Percentiles rank a stretch among this genome's conserved stretches.
These are phyloP conservation scores for Leccinum truebloodii DNA, from an alignment of 768 basidiomycete species.

Conservation along the genomic window DNA sequence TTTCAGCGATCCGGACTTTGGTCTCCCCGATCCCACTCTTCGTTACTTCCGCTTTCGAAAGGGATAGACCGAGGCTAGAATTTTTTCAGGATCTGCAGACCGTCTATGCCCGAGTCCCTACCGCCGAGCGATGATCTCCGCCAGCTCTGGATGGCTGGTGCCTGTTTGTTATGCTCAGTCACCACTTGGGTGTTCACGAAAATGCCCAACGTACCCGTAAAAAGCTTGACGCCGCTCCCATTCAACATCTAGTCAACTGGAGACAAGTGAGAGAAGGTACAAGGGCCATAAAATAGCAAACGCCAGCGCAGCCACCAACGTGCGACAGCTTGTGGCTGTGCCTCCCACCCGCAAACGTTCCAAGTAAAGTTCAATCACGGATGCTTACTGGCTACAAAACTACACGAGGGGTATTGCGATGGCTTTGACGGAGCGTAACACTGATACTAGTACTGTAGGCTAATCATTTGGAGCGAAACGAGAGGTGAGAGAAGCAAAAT, in stretches of 20 bases:
- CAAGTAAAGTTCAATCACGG: slow-evolving; percentile 3
- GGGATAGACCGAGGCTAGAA: slow-evolving; percentile 81
- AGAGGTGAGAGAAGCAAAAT: slow-evolving; percentile 24
- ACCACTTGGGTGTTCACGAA: slow-evolving; percentile 1
- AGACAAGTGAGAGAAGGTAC: slow-evolving; percentile 11
- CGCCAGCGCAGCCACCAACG: slow-evolving; percentile 16
- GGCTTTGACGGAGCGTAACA: slow-evolving; percentile 26
- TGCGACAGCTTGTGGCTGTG: slow-evolving; percentile 21
- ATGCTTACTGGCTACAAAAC: slow-evolving; percentile 32
- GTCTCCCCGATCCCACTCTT: slow-evolving; percentile 92
- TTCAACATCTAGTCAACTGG: slow-evolving; percentile 45
- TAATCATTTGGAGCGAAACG: slow-evolving; percentile 19
- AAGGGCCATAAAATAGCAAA: slow-evolving; percentile 16
- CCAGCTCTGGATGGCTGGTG: slow-evolving; percentile 93
- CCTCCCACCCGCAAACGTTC: neutral
- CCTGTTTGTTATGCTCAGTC: slow-evolving; percentile 46
- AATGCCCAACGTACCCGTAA: slow-evolving; percentile 46
- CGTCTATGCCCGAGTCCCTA: slow-evolving; percentile 35
- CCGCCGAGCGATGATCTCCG: slow-evolving; percentile 92
- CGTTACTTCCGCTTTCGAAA: slow-evolving; percentile 86
- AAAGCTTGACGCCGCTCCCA: slow-evolving; percentile 59
- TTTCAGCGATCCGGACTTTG: slow-evolving; percentile 88
- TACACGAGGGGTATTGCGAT: slow-evolving; percentile 38
- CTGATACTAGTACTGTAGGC: slow-evolving; percentile 36
- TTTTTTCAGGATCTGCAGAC: slow-evolving; percentile 26